phyloP scores from a whole-genome alignment of 116 monocot genomes.

The Iris pallida region DNA sequence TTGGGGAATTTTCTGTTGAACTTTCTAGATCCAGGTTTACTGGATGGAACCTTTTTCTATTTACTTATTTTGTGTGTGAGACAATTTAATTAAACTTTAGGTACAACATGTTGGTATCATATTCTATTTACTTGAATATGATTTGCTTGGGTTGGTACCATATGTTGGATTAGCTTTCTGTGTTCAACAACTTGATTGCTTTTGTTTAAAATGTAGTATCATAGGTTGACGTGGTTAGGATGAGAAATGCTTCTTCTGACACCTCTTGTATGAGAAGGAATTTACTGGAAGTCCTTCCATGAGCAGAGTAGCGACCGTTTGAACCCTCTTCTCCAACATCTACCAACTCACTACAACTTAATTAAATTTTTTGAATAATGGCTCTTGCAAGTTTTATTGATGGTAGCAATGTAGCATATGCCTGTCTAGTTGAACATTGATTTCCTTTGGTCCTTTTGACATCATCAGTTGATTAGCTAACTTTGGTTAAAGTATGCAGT shows the following conservation, averaged over 20 bases:
- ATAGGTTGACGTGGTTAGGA: not conserved
- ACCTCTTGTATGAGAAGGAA: conserved; percentile 34
- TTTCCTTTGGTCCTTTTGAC: too few species aligned
- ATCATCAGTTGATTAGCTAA: too few species aligned
- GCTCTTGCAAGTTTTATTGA: too few species aligned
- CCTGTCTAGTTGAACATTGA: too few species aligned
- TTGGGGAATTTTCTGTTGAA: not conserved
- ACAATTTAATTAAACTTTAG: not conserved
- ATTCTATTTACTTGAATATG: too few species aligned
- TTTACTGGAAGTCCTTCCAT: conserved; percentile 8
- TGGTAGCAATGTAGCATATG: too few species aligned
- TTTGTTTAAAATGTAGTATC: conserved; percentile 1
- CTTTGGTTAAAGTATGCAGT: not conserved
- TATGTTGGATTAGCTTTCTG: too few species aligned
- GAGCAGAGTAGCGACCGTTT: conserved; percentile 25
- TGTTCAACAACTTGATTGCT: too few species aligned
- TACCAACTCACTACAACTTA: too few species aligned
- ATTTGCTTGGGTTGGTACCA: too few species aligned
- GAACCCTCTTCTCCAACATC: not conserved
- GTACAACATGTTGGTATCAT: too few species aligned
- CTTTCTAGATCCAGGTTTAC: not conserved
- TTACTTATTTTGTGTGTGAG: not conserved
- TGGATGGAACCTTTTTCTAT: not conserved
- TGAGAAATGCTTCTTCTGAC: conserved; percentile 26
- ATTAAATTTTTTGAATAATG: too few species aligned